phyloP scores from a whole-genome alignment of 768 basidiomycete genomes.

The Dioszegia hungarica region DNA sequence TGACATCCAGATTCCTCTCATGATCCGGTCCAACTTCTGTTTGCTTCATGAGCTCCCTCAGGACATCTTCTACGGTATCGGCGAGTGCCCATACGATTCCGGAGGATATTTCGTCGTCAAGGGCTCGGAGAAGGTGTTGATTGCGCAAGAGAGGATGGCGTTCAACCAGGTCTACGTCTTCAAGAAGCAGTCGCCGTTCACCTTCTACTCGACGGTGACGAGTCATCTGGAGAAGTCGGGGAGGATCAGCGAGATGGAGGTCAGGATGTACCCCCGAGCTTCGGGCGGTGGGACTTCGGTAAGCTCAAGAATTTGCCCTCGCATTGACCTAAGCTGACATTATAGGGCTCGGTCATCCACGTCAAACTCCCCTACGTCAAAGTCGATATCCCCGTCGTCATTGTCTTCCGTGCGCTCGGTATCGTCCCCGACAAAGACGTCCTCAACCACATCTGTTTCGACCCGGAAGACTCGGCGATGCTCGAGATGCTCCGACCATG shows the following conservation, averaged over 20 bases:
- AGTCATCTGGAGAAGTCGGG: constrained; percentile 97
- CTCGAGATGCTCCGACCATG: constrained; percentile 97
- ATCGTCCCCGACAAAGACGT: constrained; percentile 97
- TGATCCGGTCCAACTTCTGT: constrained; percentile 94
- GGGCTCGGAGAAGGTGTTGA: constrained; percentile 98
- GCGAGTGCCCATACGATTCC: constrained; percentile 95
- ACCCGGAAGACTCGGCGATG: constrained; percentile 92
- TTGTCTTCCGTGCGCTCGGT: constrained; percentile 95
- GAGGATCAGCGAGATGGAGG: constrained; percentile 95
- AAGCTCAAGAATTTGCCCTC: constrained; percentile 55
- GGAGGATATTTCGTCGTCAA: constrained; percentile 99
- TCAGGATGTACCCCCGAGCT: constrained; percentile 90
- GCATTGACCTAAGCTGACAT: neutral
- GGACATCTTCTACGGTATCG: constrained; percentile 77
- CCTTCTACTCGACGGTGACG: constrained; percentile 80
- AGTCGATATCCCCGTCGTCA: constrained; percentile 96
- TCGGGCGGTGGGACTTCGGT: constrained; percentile 64
- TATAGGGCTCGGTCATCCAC: constrained; percentile 68
- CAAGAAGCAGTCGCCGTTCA: constrained; percentile 90
- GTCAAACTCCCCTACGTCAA: constrained; percentile 97
- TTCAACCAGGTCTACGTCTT: constrained; percentile 99
- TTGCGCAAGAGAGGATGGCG: constrained; percentile 99
- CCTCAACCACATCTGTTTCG: constrained; percentile 96
- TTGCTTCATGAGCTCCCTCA: constrained; percentile 75
- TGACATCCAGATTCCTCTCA: constrained; percentile 79